These are phyloP conservation scores for Chenopodium album DNA, from an alignment of 148 eudicot species.

Conservation along the genomic window DNA sequence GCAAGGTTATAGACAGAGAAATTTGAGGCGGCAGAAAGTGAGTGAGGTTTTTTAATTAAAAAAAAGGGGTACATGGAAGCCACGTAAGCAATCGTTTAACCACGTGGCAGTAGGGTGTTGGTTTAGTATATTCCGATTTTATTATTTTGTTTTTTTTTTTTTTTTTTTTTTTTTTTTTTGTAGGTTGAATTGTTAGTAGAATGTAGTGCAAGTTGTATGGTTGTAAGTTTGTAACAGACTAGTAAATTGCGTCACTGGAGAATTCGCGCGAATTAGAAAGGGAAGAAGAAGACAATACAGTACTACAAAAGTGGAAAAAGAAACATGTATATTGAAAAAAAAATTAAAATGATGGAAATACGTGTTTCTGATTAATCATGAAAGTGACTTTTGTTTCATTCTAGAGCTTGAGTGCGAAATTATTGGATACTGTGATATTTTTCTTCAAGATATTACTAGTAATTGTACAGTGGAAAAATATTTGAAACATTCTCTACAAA, in stretches of 20 bases:
- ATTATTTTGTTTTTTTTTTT: neutral
- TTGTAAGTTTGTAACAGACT: neutral
- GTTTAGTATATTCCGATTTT: neutral
- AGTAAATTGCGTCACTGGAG: neutral
- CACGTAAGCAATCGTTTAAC: constrained; percentile 11
- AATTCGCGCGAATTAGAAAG: constrained; percentile 11
- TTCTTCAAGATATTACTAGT: neutral
- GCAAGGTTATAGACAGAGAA: neutral
- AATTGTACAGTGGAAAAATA: neutral
- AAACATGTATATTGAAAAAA: neutral
- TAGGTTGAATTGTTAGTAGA: no score
- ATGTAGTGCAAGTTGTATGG: neutral
- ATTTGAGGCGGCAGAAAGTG: neutral
- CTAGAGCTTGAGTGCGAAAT: neutral
- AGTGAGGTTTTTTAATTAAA: neutral
- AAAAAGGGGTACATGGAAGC: neutral
- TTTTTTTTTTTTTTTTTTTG: no score
- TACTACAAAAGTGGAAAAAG: neutral
- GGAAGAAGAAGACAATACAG: neutral
- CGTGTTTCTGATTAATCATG: neutral
- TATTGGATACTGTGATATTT: neutral
- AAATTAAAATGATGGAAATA: neutral
- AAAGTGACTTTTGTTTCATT: neutral
- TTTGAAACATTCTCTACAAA: neutral
- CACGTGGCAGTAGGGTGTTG: neutral